Evolutionary conservation across 345 rosid genomes (phyloP), one percentile per base, ranked within the genome.

Genomic region (Litchi chinensis): DNA sequence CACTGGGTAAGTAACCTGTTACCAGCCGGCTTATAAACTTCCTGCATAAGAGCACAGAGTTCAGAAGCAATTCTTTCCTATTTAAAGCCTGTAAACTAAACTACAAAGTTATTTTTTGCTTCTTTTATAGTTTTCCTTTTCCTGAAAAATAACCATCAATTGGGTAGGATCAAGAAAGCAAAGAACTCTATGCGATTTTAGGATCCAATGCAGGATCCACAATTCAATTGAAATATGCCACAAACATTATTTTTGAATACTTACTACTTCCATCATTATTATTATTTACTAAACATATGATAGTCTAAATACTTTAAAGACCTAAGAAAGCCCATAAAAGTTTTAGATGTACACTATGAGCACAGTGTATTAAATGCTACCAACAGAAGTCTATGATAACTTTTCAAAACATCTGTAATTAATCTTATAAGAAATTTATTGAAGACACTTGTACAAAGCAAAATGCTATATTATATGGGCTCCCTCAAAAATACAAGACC

Each of bases 1-100:
- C 99, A 88, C 99, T 94, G 65, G 99, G 99, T 80, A 96, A 86
- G 86, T 96, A 96, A 68, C 99, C 99, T 59, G 98, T 93, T 68
- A 96, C 82, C 84, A 96, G 70, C 83, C 76, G 91, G 62, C 15
- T 83, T 76, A 96, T 77, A 46, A 71, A 81, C 76, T 46, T 80
- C 84, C 95, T 93, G 91, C 87, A 80, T 5, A 77, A 6, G 69
- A 79, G 77, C 64, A 71, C 48, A 76, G 18, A 65, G 32, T 70
- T 69, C 39, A 70, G 24, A 63, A 72, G 63, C 13, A 70, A 56
- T 44, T 48, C 21, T 28, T 41, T 28, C 52, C 22, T n/a, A 73
- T 24, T 63, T 37, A 37, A 65, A 16, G 41, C 52, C 37, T 44
- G 66, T 68, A 50, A 59, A 28, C 50, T 63, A 75, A 52, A 48